Conservation (phyloP, 441 rosid species). For the Pelargonium myrrhifolium region DNA sequence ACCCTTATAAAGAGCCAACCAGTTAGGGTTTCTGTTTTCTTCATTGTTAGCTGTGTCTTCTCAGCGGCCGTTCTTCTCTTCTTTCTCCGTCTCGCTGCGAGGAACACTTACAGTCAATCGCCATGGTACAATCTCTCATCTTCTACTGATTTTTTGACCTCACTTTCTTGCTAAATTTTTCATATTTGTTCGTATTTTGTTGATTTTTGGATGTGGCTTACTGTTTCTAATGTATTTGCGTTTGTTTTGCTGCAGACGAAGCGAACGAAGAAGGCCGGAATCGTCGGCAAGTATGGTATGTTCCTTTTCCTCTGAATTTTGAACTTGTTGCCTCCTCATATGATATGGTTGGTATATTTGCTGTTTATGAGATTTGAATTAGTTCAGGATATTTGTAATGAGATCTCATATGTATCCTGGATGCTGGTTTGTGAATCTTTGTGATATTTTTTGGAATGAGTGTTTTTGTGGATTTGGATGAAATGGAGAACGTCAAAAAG, state of each 20-base stretch:
- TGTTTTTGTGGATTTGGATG: no score
- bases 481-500: no score
- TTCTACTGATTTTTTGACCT: neutral
- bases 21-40: slow-evolving; percentile 10
- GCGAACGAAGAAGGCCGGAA: slow-evolving; percentile 37
- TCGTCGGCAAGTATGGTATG: slow-evolving; percentile 34
- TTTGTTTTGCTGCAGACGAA: slow-evolving; percentile 27
- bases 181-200: neutral
- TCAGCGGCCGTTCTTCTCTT: slow-evolving; percentile 10
- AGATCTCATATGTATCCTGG: no score
- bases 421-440: no score
- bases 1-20: neutral
- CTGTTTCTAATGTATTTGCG: neutral
- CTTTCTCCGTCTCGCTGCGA: neutral
- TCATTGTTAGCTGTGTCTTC: neutral
- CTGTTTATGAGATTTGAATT: neutral
- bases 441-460: no score
- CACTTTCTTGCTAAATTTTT: no score
- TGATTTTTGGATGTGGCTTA: neutral
- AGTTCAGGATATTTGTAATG: neutral
- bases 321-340: neutral
- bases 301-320: neutral
- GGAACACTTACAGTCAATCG: slow-evolving; percentile 1
- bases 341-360: neutral
- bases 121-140: slow-evolving; percentile 19